Conservation (phyloP, 179 eudicot genomes). For the Beta lomatogona region DNA sequence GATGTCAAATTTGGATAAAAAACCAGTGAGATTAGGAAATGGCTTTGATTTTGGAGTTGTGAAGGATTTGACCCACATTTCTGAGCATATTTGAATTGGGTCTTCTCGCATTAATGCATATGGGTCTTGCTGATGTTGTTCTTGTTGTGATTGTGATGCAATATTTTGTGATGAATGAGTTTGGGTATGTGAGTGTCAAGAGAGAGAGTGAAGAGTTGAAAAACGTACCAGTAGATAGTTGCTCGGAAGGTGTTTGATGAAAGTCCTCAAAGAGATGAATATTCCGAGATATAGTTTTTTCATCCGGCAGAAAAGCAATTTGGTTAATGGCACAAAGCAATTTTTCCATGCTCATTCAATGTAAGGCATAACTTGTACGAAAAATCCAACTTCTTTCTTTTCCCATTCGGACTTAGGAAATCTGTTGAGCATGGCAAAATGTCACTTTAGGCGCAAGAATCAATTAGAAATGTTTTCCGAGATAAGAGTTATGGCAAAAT, state of each 20-base stretch:
- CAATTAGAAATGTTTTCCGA: too few relatives aligned
- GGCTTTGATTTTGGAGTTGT: conserved; percentile 45
- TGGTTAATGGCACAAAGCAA: too few relatives aligned
- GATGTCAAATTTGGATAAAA: conserved; percentile 68
- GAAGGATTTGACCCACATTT: conserved; percentile 72
- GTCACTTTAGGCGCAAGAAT: too few relatives aligned
- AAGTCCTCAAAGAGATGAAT: conserved; percentile 26
- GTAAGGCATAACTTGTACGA: too few relatives aligned
- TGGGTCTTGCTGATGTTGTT: conserved; percentile 43
- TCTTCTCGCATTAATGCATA: conserved; percentile 62
- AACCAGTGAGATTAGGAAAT: conserved; percentile 75
- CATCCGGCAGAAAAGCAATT: too few relatives aligned
- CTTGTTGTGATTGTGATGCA: neutral
- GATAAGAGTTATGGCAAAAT: too few relatives aligned
- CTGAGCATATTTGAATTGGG: conserved; percentile 64
- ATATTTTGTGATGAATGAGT: neutral
- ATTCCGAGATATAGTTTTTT: too few relatives aligned
- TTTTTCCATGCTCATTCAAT: too few relatives aligned
- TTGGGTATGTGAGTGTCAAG: conserved; percentile 4
- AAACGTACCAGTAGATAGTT: conserved; percentile 12
- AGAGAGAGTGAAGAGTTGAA: conserved; percentile 17
- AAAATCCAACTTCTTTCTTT: too few relatives aligned
- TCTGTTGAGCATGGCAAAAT: too few relatives aligned
- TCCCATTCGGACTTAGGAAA: too few relatives aligned
- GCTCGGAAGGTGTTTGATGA: conserved; percentile 43